Base-by-base conservation (phyloP, 2,329 filamentous ascomycete genomes). In the Fusarium cicatricum region DNA sequence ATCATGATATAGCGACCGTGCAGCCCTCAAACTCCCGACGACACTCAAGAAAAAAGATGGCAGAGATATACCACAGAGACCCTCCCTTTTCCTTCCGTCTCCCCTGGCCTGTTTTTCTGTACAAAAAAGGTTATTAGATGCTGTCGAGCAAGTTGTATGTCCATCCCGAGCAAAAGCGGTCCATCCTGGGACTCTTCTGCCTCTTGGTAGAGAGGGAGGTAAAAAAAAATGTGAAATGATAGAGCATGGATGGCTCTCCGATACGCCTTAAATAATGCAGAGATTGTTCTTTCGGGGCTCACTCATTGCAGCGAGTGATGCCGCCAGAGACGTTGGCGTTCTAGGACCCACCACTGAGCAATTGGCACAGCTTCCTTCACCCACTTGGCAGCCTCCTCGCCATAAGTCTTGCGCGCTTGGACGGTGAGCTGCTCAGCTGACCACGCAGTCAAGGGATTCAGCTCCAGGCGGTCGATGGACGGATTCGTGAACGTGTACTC, bases 401-500 rank as follows among this genome's bases (percentile, higher is more conserved):
- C 52, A 32, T 52, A n/a, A n/a, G 64, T 41, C 3, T 33, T 12
- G 23, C 66, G 48, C 2, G 73, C 61, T 5, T 52, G 58, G 2
- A 47, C 50, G 15, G 67, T 21, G 2, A 73, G 61, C 7, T 58
- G 45, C 11, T 55, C 51, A 10, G 70, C 61, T 1, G 66, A 66
- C 63, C 73, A 74, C 0, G 66, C 65, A 4, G 70, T 26, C 2
- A 72, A 42, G 0, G 68, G 52, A 2, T 65, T 49, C 26, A 65
- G 38, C 57, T 75, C 73, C 29, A 70, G 58, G 5, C 69, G 70
- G 26, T 75, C 73, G 11, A 49, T 48, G 26, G 62, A 39, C 1
- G 69, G 50, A 17, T 75, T 60, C 17, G 68, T 73, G 33, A 76
- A 69, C 2, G 66, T 64, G 66, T 72, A 75, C 46, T 72, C 72